Evolutionary conservation across 306 rosid genomes (phyloP), one percentile per base, ranked within the genome.

Genomic region (Begonia loranthoides): DNA sequence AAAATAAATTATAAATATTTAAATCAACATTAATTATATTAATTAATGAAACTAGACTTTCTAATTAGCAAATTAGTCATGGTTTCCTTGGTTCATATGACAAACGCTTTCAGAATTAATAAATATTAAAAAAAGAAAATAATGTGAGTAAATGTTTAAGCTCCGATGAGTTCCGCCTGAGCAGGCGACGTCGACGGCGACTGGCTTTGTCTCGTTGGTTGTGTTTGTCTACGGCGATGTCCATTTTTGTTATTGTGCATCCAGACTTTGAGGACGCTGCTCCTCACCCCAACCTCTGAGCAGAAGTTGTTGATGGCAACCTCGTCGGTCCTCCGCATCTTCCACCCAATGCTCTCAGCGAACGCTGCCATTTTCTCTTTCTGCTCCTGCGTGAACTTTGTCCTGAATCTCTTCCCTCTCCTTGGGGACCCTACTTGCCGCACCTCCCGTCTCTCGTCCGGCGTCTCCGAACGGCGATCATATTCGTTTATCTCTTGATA

Each of bases 201-300:
- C 8, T 28, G 36, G 36, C 36, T 5, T 28, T 3, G 36, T 4
- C 8, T 7, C 8, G 9, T 28, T 5, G 9, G 36, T 28, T 28
- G 47, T n/a, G 47, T 4, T 43, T 43, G 5, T 43, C n/a, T 10
- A 43, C 47, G 47, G 47, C 66, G 69, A 65, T 61, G 72, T 16
- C 61, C 64, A 61, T 73, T 71, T 68, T 76, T 80, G 64, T 80
- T 80, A 62, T 80, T 80, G 54, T 80, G 87, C 76, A 80, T 73
- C 87, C 87, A 80, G 22, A 80, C 83, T 69, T 71, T 80, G 54
- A 80, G 78, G 13, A 80, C 79, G 45, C 74, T 68, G 41, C 80
- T 71, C 54, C 68, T 70, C 58, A 80, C 72, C 60, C 87, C 80
- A 58, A 68, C 51, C 71, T 76, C 83, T 49, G 70, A 58, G 62